These are phyloP conservation scores for Hippophae tibetana DNA, from an alignment of 306 rosid species.

Conservation along the genomic window DNA sequence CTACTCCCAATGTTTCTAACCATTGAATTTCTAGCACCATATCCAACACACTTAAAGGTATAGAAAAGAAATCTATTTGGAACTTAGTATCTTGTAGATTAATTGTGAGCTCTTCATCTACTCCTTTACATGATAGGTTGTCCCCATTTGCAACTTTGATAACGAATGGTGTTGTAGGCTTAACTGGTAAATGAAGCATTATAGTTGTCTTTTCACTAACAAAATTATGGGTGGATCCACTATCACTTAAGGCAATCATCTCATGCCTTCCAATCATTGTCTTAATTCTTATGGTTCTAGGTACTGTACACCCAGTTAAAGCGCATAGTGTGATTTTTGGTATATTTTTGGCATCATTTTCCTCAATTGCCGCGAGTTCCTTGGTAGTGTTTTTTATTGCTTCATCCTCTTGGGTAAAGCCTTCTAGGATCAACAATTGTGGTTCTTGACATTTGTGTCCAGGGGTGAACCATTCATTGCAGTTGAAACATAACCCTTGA, in stretches of 20 bases:
- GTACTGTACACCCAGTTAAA: not conserved
- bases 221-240: too few relatives aligned
- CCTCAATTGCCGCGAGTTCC: not conserved
- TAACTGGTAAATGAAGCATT: too few relatives aligned
- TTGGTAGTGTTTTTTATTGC: not conserved
- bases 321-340: not conserved
- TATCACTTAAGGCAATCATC: not conserved
- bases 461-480: not conserved
- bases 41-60: too few relatives aligned
- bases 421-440: not conserved
- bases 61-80: too few relatives aligned
- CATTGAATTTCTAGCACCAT: too few relatives aligned
- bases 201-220: too few relatives aligned
- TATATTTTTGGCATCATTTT: not conserved
- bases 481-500: conserved; percentile 5
- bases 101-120: too few relatives aligned
- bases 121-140: not conserved
- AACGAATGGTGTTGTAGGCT: too few relatives aligned
- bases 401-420: not conserved
- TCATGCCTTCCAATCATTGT: not conserved
- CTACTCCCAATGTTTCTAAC: too few relatives aligned
- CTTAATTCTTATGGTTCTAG: not conserved
- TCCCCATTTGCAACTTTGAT: too few relatives aligned
- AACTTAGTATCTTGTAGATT: too few relatives aligned
- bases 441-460: not conserved